These are phyloP conservation scores for Urochloa ruziziensis DNA, from an alignment of 176 grass and related monocot genomes.

Conservation along the genomic window DNA sequence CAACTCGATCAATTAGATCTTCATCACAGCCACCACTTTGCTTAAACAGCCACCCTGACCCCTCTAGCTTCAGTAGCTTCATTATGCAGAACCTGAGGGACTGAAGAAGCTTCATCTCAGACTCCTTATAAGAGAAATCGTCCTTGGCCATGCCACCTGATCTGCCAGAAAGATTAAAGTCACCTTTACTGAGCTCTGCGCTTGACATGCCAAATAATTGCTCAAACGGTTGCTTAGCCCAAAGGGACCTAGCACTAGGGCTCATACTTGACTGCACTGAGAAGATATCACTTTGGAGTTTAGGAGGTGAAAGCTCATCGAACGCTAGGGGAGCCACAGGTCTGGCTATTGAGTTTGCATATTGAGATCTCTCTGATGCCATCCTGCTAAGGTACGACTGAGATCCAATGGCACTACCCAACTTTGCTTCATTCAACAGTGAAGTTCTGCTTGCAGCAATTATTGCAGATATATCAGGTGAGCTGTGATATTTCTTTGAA, in stretches of 20 bases:
- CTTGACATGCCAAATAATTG: constrained; percentile 72
- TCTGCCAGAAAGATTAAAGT: constrained; percentile 36
- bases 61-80: constrained; percentile 80
- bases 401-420: constrained; percentile 61
- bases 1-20: constrained; percentile 73
- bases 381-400: constrained; percentile 65
- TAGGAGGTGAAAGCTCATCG: constrained; percentile 66
- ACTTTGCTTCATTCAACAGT: constrained; percentile 64
- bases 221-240: constrained; percentile 91
- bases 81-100: constrained; percentile 71
- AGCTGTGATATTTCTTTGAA: constrained; percentile 99
- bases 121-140: constrained; percentile 62
- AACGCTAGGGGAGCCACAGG: constrained; percentile 55
- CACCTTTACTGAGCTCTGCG: constrained; percentile 46
- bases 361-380: constrained; percentile 65
- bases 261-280: constrained; percentile 54
- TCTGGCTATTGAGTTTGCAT: constrained; percentile 51
- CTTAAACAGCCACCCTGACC: constrained; percentile 82
- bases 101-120: constrained; percentile 75
- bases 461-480: constrained; percentile 94
- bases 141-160: constrained; percentile 44
- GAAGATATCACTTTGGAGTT: constrained; percentile 60
- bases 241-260: constrained; percentile 71
- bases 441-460: constrained; percentile 81
- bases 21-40: constrained; percentile 85